Percentiles rank a stretch among this genome's conserved stretches.
These are phyloP conservation scores for Xylaria hypoxylon DNA, from an alignment of 2,329 filamentous ascomycete species.

Conservation along the genomic window DNA sequence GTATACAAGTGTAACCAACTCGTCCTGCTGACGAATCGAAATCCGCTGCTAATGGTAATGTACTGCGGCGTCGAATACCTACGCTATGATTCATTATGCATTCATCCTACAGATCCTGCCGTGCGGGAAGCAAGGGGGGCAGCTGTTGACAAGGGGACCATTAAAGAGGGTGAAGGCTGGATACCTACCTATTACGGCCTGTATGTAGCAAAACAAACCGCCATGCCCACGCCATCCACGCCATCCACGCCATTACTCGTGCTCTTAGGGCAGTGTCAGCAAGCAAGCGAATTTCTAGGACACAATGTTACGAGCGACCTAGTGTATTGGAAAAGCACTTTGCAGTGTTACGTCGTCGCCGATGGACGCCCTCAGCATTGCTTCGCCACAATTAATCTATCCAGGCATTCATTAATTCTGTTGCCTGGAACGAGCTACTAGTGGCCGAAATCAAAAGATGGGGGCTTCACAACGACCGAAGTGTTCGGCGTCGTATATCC, in stretches of 20 bases:
- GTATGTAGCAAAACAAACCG: background rate
- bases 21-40: slow-evolving; percentile 12
- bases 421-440: slow-evolving; percentile 18
- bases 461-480: slow-evolving; percentile 11
- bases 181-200: too few species aligned
- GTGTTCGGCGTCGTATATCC: slow-evolving; percentile 7
- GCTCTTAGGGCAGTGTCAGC: background rate
- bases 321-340: slow-evolving; percentile 15
- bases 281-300: slow-evolving; percentile 7
- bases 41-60: slow-evolving; percentile 12
- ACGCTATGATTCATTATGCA: slow-evolving; percentile 25
- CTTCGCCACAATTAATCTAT: slow-evolving; percentile 33
- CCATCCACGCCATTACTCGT: background rate
- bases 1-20: slow-evolving; percentile 8
- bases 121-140: slow-evolving; percentile 29
- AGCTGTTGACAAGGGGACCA: background rate
- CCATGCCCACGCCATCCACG: too few species aligned
- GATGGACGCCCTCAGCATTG: slow-evolving; percentile 5
- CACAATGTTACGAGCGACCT: background rate
- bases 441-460: background rate
- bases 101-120: slow-evolving; percentile 31
- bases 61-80: slow-evolving; percentile 7
- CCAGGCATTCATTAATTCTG: slow-evolving; percentile 20
- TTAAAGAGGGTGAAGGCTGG: background rate
- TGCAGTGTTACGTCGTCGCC: slow-evolving; percentile 13